Base-by-base conservation (phyloP, 2,329 filamentous ascomycete species). In the Fusarium ambrosium region DNA sequence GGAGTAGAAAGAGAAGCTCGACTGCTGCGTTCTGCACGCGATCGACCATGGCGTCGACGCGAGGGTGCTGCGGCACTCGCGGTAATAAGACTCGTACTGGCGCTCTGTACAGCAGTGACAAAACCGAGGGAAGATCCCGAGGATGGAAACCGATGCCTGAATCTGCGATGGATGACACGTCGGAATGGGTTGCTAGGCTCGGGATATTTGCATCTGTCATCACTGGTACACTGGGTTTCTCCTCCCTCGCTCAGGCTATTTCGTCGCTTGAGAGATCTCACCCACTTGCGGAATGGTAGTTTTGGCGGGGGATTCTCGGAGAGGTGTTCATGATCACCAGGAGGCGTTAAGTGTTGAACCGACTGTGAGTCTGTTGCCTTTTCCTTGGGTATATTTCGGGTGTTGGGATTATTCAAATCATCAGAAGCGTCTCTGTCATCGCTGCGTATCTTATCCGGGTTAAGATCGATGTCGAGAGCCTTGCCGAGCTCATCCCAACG, bases 21-120 rank as follows among this genome's bases (percentile, higher is more conserved):
- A 79, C 90, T 90, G 79, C 91, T 91, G 72, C 89, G 88, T 66
- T 92, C 90, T 55, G 91, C 89, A 72, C 87, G 88, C 51, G 92
- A 90, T 63, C 86, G 86, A 24, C 84, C 81, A 10, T 85, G 87
- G 62, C 86, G 86, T 70, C 83, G 86, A 69, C 88, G 88, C 13
- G 92, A 92, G 63, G 89, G 88, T 36, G 90, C 89, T 56, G 90
- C 86, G 69, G 93, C 86, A 82, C 94, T 97, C 75, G 90, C 88
- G 77, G 92, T 94, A 58, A 91, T 89, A 69, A 95, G 86, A 69
- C 95, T 97, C 70, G 94, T 87, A 69, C 93, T 95, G 62, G 94
- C 93, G 72, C 94, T 97, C 80, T 93, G 95, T 76, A 97, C 89
- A 18, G 91, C 92, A n/a, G 92, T 91, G 43, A 98, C 90, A 79